Percentiles rank a stretch among this genome's conserved stretches.
phyloP scores from a whole-genome alignment of 257 asterid species.

The Solanum raphanifolium region DNA sequence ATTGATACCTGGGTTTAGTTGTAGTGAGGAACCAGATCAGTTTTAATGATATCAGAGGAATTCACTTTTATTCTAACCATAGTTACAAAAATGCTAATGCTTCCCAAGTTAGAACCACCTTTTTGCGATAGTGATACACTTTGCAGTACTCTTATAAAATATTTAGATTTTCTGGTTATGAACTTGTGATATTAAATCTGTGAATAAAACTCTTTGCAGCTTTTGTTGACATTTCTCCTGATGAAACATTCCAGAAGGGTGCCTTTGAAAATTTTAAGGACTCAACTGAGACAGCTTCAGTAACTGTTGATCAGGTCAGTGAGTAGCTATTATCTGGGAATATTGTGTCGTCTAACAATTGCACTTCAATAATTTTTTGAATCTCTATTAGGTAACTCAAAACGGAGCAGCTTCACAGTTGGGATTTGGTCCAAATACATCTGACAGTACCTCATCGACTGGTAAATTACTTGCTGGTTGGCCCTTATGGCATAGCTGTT shows the following conservation, averaged over 20 bases:
- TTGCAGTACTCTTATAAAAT: not conserved
- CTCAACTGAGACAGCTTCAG: conserved; percentile 30
- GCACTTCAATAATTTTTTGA: not conserved
- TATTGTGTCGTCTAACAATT: not conserved
- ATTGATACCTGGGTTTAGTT: not conserved
- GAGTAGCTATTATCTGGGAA: conserved; percentile 8
- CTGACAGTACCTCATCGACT: conserved; percentile 39
- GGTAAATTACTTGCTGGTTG: conserved; percentile 10
- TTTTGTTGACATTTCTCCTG: conserved; percentile 89
- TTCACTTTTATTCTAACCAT: not conserved
- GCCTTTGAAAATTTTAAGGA: conserved; percentile 70
- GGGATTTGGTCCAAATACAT: conserved; percentile 27
- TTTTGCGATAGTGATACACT: not conserved
- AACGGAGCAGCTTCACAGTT: conserved; percentile 61
- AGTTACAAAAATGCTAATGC: not conserved
- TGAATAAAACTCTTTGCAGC: conserved; percentile 33
- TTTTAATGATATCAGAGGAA: not conserved
- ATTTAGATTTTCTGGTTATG: not conserved
- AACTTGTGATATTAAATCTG: not conserved
- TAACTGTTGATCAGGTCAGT: conserved; percentile 28
- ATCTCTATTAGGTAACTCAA: conserved; percentile 48
- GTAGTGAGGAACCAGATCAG: not conserved
- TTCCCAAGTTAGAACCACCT: not conserved
- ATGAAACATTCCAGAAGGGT: conserved; percentile 66
- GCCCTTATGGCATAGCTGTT: not conserved